These are phyloP conservation scores for Ulota crispa DNA, from an alignment of 225 moss, liverwort and hornwort species.

Conservation along the genomic window DNA sequence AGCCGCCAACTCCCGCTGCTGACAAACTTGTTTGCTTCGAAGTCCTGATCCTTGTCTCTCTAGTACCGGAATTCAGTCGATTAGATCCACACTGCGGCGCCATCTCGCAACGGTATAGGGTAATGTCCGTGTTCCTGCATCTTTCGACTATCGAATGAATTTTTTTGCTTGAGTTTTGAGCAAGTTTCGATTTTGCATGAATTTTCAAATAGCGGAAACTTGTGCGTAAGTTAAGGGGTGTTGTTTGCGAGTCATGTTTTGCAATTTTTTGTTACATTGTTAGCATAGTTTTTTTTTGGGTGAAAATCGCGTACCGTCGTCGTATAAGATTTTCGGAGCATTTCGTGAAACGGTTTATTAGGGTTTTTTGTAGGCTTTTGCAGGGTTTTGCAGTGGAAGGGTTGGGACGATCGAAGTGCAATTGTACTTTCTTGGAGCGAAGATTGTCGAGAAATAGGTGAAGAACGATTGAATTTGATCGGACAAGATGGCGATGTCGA, in stretches of 20 bases:
- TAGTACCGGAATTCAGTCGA: not conserved
- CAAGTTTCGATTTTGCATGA: not conserved
- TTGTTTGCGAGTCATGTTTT: not conserved
- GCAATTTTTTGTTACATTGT: not conserved
- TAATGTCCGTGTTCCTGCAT: slow-evolving; percentile 9
- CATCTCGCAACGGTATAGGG: not conserved
- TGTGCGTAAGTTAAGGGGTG: not conserved
- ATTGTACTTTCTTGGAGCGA: not conserved
- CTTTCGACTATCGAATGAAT: not conserved
- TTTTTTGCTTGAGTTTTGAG: slow-evolving; percentile 3
- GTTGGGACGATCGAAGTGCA: not conserved
- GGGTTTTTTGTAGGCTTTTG: slow-evolving; percentile 10
- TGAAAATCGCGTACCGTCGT: not conserved
- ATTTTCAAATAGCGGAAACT: not conserved
- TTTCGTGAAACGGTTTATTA: slow-evolving; percentile 18
- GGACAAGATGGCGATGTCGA: slow-evolving; percentile 75
- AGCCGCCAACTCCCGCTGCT: slow-evolving; percentile 12
- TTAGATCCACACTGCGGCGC: not conserved
- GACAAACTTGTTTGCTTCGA: not conserved
- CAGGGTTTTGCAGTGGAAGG: slow-evolving; percentile 13
- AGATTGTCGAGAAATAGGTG: not conserved
- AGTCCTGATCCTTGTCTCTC: not conserved
- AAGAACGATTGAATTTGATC: not conserved
- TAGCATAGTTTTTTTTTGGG: not conserved
- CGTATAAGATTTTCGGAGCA: not conserved